Conservation (phyloP, 1,284 basidiomycete genomes). For the Spongispora temasekensis region DNA sequence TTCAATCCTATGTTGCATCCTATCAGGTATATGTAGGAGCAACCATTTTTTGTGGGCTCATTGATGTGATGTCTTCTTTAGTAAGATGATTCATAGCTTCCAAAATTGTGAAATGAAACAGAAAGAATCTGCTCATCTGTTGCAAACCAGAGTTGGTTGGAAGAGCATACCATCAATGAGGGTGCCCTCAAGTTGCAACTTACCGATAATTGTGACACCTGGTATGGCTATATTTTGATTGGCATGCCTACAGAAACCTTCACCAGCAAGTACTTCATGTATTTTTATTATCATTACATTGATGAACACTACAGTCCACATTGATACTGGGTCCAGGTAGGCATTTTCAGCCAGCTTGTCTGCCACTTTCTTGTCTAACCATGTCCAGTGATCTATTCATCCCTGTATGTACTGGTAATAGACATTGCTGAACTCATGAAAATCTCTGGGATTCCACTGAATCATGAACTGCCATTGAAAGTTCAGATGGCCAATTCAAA, state of each 20-base stretch:
- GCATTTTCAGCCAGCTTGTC: no score
- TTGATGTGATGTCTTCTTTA: background rate
- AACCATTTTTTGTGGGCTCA: background rate
- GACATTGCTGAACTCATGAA: no score
- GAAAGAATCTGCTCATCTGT: background rate
- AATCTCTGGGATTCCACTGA: no score
- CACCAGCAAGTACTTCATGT: background rate
- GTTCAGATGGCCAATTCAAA: no score
- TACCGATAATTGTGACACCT: background rate
- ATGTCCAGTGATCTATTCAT: no score
- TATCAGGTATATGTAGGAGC: background rate
- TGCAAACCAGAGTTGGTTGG: background rate
- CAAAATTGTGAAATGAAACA: background rate
- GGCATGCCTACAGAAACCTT: background rate
- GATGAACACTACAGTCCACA: background rate
- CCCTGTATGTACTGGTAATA: no score
- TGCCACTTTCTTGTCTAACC: no score
- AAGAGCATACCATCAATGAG: background rate
- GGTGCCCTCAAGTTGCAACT: background rate
- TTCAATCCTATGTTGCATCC: background rate
- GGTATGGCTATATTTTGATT: background rate
- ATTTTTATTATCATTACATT: background rate
- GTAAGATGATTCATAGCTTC: background rate
- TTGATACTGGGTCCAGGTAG: no score
- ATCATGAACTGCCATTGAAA: no score